A percentile compares a stretch with the other conserved stretches of the same genome.
These are phyloP conservation scores for Diutina scorzettiae DNA, from an alignment of 1,139 yeast species.

Conservation along the genomic window DNA sequence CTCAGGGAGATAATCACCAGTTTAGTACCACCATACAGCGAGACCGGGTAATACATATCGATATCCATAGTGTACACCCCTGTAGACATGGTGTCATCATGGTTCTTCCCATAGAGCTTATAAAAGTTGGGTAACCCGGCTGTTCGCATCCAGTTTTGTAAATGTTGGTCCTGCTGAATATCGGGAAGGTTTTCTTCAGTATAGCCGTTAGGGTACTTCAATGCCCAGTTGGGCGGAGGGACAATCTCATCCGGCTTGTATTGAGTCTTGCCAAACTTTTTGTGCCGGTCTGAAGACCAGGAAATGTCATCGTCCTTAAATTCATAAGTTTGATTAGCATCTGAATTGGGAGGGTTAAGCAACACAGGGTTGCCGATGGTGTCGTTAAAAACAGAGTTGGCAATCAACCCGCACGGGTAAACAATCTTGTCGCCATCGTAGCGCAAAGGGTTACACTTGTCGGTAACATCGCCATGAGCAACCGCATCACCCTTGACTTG, in stretches of 20 bases:
- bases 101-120: slow-evolving; percentile 52
- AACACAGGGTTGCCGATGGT: slow-evolving; percentile 41
- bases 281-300: slow-evolving; percentile 50
- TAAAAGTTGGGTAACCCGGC: slow-evolving; percentile 64
- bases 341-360: slow-evolving; percentile 29
- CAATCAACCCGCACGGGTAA: slow-evolving; percentile 74
- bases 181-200: slow-evolving; percentile 53
- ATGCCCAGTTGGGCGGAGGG: slow-evolving; percentile 72
- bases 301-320: slow-evolving; percentile 50
- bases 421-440: slow-evolving; percentile 27
- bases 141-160: slow-evolving; percentile 79
- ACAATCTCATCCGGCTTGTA: slow-evolving; percentile 48
- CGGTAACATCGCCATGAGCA: slow-evolving; percentile 27
- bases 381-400: slow-evolving; percentile 67
- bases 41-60: slow-evolving; percentile 58
- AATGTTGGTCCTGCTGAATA: slow-evolving; percentile 33
- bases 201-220: slow-evolving; percentile 58
- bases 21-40: slow-evolving; percentile 59
- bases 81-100: slow-evolving; percentile 31
- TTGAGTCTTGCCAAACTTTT: slow-evolving; percentile 45
- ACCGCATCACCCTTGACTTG: slow-evolving; percentile 59
- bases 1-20: slow-evolving; percentile 56
- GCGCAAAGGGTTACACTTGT: slow-evolving; percentile 50
- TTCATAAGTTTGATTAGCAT: slow-evolving; percentile 29
- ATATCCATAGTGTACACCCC: slow-evolving; percentile 53